Base-by-base conservation (phyloP, 2,329 filamentous ascomycete species). In the Trichophyton verrucosum region DNA sequence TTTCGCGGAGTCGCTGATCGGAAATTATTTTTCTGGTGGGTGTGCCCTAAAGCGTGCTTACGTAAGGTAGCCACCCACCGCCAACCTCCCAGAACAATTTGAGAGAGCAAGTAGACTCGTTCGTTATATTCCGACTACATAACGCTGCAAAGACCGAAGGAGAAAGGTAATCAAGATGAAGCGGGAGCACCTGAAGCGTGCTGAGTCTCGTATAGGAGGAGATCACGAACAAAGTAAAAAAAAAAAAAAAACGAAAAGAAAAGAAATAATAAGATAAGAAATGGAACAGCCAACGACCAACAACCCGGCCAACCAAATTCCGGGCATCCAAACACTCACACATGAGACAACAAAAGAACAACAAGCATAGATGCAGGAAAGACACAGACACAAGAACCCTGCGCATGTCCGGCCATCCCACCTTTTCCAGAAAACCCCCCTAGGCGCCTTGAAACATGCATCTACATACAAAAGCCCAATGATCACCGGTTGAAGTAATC, bases 401-500 rank as follows among this genome's bases (percentile, higher is more conserved):
- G 51, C 27, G 30, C 51, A 55, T 20, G 51, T 30, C 51, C 51
- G n/a, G 15, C 51, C n/a, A 33, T 55, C 27, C 51, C 51, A 33
- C 51, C 51, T 36, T 55, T 55, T 24, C 51, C 20, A 24, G 27
- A 36, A 36, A 33, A 27, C 51, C 51, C 27, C 49, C 51, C 24
- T 33, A 36, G 33, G 51, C 51, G 51, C 51, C 51, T 55, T 36
- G 51, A 55, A 55, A 55, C 27, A 55, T 55, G 51, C 24, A 55
- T 55, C 24, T 55, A 55, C 51, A 36, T 55, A 55, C 27, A 55
- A 55, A 53, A 55, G 51, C 51, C 51, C 24, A 30, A 55, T 36
- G 27, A 36, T 55, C 24, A 55, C 30, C 27, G 24, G 51, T 55
- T 36, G 30, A 55, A 36, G 51, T 55, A 55, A 33, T 55, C 51